Base-by-base conservation (phyloP, 1,284 basidiomycete genomes). In the Amylostereum areolatum region DNA sequence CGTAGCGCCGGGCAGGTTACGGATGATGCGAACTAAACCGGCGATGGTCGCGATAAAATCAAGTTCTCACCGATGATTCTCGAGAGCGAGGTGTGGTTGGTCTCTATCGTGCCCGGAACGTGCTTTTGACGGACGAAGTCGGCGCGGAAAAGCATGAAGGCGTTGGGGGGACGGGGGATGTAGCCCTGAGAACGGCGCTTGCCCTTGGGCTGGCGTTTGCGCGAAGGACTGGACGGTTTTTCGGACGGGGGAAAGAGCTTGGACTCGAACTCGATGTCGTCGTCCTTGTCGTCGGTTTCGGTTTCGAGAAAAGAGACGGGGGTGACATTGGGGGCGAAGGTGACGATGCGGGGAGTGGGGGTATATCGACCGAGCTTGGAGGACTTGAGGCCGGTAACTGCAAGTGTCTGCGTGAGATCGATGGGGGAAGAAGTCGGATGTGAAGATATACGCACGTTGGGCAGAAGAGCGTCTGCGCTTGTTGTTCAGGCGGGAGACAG, bases 141-240 rank as follows among this genome's bases (percentile, higher is more conserved):
- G 31, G 90, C 89, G 29, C 93, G 81, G 73, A 93, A 96, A 55
- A 96, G 80, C 79, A 96, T 95, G 74, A 95, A 96, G 0, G 92
- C 91, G 60, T 96, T 96, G 1, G 91, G 85, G 0, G 93, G 92
- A 1, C 93, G 80, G 8, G 92, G 91, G 57, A 95, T 89, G 63
- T 95, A 85, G 0, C 79, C 80, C 40, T 80, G 75, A 9, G 79
- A 81, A 48, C 74, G 74, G 37, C 81, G 73, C 65, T 83, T 85
- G 41, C 80, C 74, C 0, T 74, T 71, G 0, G 78, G 75, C 0
- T 61, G 66, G 1, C 77, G 71, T 52, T 74, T 65, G 44, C 74
- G 68, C 2, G 69, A 59, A 0, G 72, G 65, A 0, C 46, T 58
- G 51, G 54, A 45, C 2, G 61, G 43, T 0, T 61, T 56, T 5